Base-by-base conservation (phyloP, 1,139 yeast genomes). In the Hyphopichia pseudoburtonii region DNA sequence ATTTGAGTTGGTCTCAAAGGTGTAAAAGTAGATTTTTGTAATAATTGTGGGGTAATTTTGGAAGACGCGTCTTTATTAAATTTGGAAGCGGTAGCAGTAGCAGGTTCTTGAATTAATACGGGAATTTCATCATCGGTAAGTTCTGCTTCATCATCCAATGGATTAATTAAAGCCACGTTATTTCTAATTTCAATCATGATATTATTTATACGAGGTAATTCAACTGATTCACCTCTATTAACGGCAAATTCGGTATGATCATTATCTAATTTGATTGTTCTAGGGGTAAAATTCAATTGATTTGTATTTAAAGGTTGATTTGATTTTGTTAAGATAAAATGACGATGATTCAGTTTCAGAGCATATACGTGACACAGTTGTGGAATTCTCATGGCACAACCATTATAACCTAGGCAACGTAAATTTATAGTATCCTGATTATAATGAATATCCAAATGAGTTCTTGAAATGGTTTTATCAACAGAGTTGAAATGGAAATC, bases 321-420 rank as follows among this genome's bases (percentile, higher is more conserved):
- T 37, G 64, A 60, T 38, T 67, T 75, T 37, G 56, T 48, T 26
- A 64, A 54, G 25, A 60, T 53, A 38, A 62, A 76, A 22, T 51
- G 54, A 39, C 64, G 54, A 4, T 60, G 54, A 5, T 45, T 39
- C 3, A 50, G 39, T 28, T 53, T 52, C 12, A 65, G 50, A 15
- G 62, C 58, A 40, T 52, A 54, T 6, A 70, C 70, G 22, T 53
- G 53, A 42, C 76, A 71, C 14, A 68, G 55, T 39, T 61, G 61
- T 1, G 90, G 90, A 33, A 85, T 72, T 9, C 76, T 69, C 25
- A 85, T 72, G 16, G 76, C 77, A 40, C 82, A 62, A 4, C 94
- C 94, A 51, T 86, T 86, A 63, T 78, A 74, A 1, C 95, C 94
- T 41, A 78, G 52, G 52, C 94, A 86, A 32, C 70, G 71, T 38